phyloP scores from a whole-genome alignment of 75 land plant genomes.

The Cryptomeria japonica region DNA sequence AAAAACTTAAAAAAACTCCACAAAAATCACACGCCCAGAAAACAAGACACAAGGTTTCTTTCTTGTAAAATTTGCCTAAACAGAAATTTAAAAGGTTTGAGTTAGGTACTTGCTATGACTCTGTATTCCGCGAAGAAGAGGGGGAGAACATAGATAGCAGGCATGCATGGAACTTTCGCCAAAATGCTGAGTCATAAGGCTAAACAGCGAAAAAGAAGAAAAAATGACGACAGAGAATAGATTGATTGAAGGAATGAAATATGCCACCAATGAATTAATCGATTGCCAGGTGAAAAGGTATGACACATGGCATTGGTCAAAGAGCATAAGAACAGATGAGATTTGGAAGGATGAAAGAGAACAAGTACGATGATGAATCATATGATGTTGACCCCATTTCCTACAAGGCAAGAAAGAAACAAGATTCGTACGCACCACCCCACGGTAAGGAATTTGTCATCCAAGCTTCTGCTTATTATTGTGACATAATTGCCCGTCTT shows the following conservation, averaged over 20 bases:
- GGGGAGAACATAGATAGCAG: not conserved
- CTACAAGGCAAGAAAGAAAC: not conserved
- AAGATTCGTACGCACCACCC: not conserved
- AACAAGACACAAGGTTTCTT: not conserved
- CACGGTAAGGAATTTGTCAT: not conserved
- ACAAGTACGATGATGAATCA: not conserved
- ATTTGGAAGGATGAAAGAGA: not conserved
- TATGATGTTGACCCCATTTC: not conserved
- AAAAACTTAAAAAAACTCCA: not conserved
- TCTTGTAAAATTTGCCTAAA: not conserved
- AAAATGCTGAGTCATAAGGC: not conserved
- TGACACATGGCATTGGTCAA: not conserved
- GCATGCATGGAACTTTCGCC: not conserved
- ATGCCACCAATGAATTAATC: not conserved
- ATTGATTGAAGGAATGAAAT: not conserved
- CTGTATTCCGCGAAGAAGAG: not conserved
- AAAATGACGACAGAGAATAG: not conserved
- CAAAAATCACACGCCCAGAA: not conserved
- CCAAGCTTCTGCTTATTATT: not conserved
- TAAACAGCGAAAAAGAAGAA: not conserved
- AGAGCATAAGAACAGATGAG: not conserved
- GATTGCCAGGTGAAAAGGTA: constrained; percentile 8
- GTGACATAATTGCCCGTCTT: not conserved
- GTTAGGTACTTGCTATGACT: not conserved
- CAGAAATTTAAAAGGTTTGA: not conserved